A percentile compares a stretch with the other conserved stretches of the same genome.
Conservation (phyloP, 495 filamentous ascomycete species). For the Penicillium subrubescens region DNA sequence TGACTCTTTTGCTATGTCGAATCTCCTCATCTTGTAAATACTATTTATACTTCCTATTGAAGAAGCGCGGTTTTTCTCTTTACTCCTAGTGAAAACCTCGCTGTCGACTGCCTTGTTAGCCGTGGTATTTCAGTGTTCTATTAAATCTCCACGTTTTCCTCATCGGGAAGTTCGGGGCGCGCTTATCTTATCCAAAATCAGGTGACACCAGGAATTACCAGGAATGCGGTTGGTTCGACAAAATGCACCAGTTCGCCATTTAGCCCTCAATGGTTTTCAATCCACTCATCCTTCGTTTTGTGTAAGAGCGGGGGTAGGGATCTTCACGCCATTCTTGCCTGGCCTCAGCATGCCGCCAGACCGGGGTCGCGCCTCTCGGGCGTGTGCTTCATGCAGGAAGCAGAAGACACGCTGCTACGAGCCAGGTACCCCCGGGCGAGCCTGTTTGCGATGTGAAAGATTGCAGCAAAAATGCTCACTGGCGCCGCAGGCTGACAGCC, state of each 20-base stretch:
- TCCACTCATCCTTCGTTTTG: not conserved
- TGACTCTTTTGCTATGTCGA: not conserved
- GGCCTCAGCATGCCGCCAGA: conserved; percentile 42
- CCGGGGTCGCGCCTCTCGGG: conserved; percentile 47
- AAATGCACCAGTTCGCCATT: not conserved
- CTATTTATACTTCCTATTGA: not conserved
- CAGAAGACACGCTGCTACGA: conserved; percentile 51
- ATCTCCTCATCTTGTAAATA: not conserved
- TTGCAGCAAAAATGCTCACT: conserved; percentile 42
- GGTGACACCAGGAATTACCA: conserved; percentile 16
- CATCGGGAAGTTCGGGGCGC: conserved; percentile 13
- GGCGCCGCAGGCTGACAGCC: conserved; percentile 5
- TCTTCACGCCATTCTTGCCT: not conserved
- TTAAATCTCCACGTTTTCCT: not conserved
- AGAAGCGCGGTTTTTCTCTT: no score
- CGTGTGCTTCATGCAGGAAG: conserved; percentile 45
- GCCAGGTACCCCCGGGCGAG: conserved; percentile 27
- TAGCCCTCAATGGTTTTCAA: not conserved
- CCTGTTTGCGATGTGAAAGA: conserved; percentile 44
- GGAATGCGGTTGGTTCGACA: not conserved
- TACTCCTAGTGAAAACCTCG: not conserved
- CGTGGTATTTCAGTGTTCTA: not conserved
- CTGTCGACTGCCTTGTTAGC: not conserved
- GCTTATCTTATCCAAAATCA: conserved; percentile 25
- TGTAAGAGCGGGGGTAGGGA: not conserved